A percentile compares a stretch with the other conserved stretches of the same genome.
Evolutionary conservation across 1,284 basidiomycete genomes (phyloP).

Genomic region (Xerocomus cyaneibrunnescens): DNA sequence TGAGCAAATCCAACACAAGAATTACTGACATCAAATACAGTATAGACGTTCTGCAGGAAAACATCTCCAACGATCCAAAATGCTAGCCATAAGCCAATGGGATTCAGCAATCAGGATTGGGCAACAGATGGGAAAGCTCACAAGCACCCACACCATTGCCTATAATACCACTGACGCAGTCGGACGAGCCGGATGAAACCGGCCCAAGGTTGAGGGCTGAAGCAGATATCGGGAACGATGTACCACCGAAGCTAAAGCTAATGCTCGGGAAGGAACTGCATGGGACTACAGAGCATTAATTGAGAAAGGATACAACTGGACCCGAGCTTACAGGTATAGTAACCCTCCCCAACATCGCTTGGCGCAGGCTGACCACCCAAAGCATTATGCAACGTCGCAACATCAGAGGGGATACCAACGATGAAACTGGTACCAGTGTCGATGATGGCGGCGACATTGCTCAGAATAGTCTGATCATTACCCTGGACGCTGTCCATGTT

Average conservation of each 20-base stretch:
- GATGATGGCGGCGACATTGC: conserved; percentile 36
- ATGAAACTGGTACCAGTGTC: conserved; percentile 53
- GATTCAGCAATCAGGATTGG: background rate
- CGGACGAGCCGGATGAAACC: conserved; percentile 1
- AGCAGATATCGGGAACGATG: conserved; percentile 6
- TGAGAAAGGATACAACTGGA: background rate
- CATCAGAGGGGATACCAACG: conserved; percentile 24
- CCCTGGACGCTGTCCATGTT: conserved; percentile 35
- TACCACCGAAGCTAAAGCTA: conserved; percentile 8
- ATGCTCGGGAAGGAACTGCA: conserved; percentile 17
- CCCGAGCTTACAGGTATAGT: conserved; percentile 12
- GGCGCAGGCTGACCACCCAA: conserved; percentile 11
- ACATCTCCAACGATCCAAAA: conserved; percentile 14
- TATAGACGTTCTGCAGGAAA: conserved; percentile 16
- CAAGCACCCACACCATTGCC: background rate
- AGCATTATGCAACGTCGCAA: background rate
- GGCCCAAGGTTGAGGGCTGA: conserved; percentile 15
- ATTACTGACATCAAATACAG: conserved; percentile 10
- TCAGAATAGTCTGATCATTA: conserved; percentile 20
- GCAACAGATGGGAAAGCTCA: background rate
- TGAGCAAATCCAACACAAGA: conserved; percentile 15
- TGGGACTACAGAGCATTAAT: conserved; percentile 8
- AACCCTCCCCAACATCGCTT: background rate
- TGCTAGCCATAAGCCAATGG: background rate
- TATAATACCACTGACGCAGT: conserved; percentile 15